Base-by-base conservation (phyloP, 192 early-diverging fungal species). In the Oehlia diaphana region DNA sequence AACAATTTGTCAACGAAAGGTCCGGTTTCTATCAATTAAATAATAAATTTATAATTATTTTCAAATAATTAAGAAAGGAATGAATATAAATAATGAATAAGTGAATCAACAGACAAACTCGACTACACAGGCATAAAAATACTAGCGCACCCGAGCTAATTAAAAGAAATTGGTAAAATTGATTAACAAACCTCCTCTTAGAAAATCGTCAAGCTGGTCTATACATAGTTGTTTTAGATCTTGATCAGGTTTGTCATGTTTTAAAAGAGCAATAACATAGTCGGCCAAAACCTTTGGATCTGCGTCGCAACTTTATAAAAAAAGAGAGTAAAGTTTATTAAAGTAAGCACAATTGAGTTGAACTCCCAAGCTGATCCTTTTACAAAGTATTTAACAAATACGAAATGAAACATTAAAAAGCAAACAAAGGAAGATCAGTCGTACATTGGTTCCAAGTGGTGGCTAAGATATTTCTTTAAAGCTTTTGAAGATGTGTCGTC, bases 241-340 rank as follows among this genome's bases (percentile, higher is more conserved):
- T 3, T 79, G 77, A 14, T 84, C 83, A 9, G 87, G 73, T 63
- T 91, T 87, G 62, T 94, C 90, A 62, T 93, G 91, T 42, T 86
- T 87, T n/a, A 96, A 80, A 21, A 96, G 82, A 4, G 95, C 94
- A 61, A 95, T 82, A 42, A 95, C 89, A 83, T 95, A 96, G 37
- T 95, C 91, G 9, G 94, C 91, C 26, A 95, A 75, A 42, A 93
- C 92, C n/a, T 80, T 82, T 19, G 92, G 93, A 82, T 95, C 94
- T 39, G 88, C 90, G 49, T 91, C 90, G 47, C 86, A 88, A 69
- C 90, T 91, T 78, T 68, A 53, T 19, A 77, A 63, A 4, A 35
- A 76, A 76, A 47, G n/a, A 64, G 7, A 53, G 31, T 31, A 53
- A 44, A 6, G 0, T 12, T 26, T 47, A 6, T 77, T 77, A 4